Percentiles rank a stretch among this genome's conserved stretches.
Evolutionary conservation across 306 rosid species (phyloP).

Genomic region (Corylus heterophylla): DNA sequence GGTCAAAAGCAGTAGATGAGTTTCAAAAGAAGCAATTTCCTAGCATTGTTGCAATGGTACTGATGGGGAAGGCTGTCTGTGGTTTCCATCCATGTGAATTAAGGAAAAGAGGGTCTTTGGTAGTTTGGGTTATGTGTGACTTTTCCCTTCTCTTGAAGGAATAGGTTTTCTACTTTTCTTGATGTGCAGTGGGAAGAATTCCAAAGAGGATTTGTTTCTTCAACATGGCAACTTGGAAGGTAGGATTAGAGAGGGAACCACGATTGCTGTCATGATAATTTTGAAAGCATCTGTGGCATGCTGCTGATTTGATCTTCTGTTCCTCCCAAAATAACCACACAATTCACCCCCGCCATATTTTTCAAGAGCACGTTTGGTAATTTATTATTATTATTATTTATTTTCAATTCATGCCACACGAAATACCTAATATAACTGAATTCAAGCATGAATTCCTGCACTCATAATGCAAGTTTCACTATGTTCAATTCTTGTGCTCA

Average conservation of each 20-base stretch:
- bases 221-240: background rate
- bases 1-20: constrained; percentile 35
- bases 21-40: constrained; percentile 66
- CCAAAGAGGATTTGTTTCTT: background rate
- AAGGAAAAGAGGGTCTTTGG: constrained; percentile 50
- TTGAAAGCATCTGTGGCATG: background rate
- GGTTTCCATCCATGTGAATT: constrained; percentile 51
- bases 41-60: constrained; percentile 87
- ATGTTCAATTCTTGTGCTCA: too few species aligned
- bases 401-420: too few species aligned
- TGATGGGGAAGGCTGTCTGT: constrained; percentile 77
- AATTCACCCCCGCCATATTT: too few species aligned
- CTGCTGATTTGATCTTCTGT: background rate
- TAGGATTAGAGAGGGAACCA: too few species aligned
- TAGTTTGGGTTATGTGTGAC: constrained; percentile 26
- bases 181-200: constrained; percentile 8
- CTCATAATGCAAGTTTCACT: too few species aligned
- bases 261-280: background rate
- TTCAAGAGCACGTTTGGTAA: too few species aligned
- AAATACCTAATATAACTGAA: too few species aligned
- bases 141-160: constrained; percentile 8
- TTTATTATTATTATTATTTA: too few species aligned
- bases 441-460: too few species aligned
- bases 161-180: background rate
- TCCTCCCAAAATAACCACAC: too few species aligned